Evolutionary conservation across 2,329 filamentous ascomycete species (phyloP).

Genomic region (Huntiella omanensis): DNA sequence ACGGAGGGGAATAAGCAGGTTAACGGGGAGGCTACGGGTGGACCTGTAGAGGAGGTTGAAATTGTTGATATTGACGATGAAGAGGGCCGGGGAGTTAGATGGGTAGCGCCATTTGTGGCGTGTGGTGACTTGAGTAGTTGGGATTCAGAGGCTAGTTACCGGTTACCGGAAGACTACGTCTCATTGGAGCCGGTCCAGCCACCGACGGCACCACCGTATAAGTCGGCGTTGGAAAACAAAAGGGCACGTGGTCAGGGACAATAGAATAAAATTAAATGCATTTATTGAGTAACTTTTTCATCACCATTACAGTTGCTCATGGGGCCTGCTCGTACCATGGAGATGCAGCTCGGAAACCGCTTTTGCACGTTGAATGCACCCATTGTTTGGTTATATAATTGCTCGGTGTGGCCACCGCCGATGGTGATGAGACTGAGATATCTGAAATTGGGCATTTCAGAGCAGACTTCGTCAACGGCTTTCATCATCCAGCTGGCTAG

Average conservation of each 20-base stretch:
- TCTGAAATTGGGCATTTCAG: not conserved
- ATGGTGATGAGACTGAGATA: not conserved
- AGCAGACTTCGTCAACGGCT: not conserved
- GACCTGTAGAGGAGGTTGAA: constrained; percentile 12
- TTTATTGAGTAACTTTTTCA: not conserved
- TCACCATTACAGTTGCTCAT: too few species aligned
- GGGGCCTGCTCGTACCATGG: not conserved
- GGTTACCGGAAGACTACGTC: constrained; percentile 67
- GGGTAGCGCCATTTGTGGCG: constrained; percentile 93
- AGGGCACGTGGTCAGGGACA: constrained; percentile 48
- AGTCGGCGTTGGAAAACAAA: constrained; percentile 61
- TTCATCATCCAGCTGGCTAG: not conserved
- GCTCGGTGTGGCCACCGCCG: not conserved
- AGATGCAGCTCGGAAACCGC: not conserved
- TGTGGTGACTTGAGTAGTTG: constrained; percentile 89
- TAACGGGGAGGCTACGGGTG: constrained; percentile 7
- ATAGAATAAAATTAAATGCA: constrained; percentile 11
- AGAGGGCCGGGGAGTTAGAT: constrained; percentile 27
- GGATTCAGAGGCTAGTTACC: constrained; percentile 89
- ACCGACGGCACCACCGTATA: constrained; percentile 89
- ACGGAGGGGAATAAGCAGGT: constrained; percentile 21
- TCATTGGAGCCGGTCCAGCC: constrained; percentile 86
- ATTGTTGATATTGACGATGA: constrained; percentile 16
- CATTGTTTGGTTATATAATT: not conserved
- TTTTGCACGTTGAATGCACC: not conserved